Percentiles rank a stretch among this genome's conserved stretches.
Evolutionary conservation across 2,329 filamentous ascomycete genomes (phyloP).

Genomic region (Fusarium sarcochroum): DNA sequence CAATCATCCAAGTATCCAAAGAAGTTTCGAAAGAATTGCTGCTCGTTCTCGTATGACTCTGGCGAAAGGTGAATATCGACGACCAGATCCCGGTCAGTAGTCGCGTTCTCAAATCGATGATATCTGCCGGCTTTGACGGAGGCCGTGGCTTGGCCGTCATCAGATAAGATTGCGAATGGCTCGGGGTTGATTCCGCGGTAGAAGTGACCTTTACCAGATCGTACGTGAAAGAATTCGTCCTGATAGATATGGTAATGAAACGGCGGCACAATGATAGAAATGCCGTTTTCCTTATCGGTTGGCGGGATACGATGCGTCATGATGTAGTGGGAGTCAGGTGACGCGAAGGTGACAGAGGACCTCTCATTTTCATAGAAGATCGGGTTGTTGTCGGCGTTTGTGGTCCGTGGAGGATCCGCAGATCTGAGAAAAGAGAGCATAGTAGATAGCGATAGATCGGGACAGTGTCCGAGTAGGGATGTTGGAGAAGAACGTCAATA

Average conservation of each 20-base stretch:
- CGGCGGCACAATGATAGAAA: conserved; percentile 6
- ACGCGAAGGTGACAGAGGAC: conserved; percentile 6
- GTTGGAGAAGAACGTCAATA: too few species aligned
- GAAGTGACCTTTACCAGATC: conserved; percentile 8
- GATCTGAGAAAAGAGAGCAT: conserved; percentile 1
- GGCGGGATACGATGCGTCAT: conserved; percentile 25
- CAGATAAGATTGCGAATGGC: conserved; percentile 10
- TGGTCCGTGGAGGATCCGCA: conserved; percentile 5
- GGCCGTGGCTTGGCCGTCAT: conserved; percentile 3
- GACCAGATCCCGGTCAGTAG: background rate
- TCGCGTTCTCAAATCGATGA: conserved; percentile 22
- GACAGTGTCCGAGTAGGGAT: too few species aligned
- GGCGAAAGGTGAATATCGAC: conserved; percentile 13
- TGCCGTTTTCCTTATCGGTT: background rate
- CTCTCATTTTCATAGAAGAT: conserved; percentile 8
- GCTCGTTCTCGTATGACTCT: conserved; percentile 13
- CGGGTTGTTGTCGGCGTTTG: conserved; percentile 11
- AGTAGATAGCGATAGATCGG: too few species aligned
- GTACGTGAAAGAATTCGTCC: conserved; percentile 13
- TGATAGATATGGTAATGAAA: conserved; percentile 22
- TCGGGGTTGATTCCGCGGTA: conserved; percentile 1
- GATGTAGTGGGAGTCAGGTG: conserved; percentile 17
- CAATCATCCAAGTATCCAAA: conserved; percentile 17
- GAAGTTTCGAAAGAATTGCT: conserved; percentile 18
- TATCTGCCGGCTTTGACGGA: conserved; percentile 14